Evolutionary conservation across 2,329 filamentous ascomycete species (phyloP).

Genomic region (Coniosporium uncinatum): DNA sequence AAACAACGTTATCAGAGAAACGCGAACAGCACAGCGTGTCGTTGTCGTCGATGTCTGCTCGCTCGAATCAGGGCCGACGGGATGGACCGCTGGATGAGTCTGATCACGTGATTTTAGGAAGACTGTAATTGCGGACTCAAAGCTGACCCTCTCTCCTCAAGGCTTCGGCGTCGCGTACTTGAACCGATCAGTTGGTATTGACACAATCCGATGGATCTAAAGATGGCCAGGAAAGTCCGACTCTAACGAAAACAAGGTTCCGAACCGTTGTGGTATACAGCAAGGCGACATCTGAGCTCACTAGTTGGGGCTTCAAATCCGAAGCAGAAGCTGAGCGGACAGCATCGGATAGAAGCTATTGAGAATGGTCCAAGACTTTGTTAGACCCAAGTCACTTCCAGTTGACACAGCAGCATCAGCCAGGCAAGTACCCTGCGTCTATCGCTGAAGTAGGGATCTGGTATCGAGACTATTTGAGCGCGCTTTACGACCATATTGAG

Average conservation of each 20-base stretch:
- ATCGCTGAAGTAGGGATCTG: slow-evolving; percentile 39
- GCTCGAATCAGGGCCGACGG: too few species aligned
- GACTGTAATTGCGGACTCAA: too few species aligned
- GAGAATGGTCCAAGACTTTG: slow-evolving; percentile 52
- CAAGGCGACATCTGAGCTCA: slow-evolving; percentile 25
- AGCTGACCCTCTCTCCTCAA: too few species aligned
- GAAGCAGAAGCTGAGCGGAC: slow-evolving; percentile 24
- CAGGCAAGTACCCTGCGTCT: slow-evolving; percentile 33
- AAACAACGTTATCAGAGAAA: too few species aligned
- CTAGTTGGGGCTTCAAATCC: slow-evolving; percentile 49
- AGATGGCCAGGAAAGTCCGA: slow-evolving; percentile 50
- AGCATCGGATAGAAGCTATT: slow-evolving; percentile 35
- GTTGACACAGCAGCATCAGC: slow-evolving; percentile 35
- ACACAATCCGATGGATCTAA: slow-evolving; percentile 25
- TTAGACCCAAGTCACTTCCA: slow-evolving; percentile 40
- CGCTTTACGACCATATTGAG: slow-evolving; percentile 44
- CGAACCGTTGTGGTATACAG: slow-evolving; percentile 45
- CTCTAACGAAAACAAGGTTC: slow-evolving; percentile 49
- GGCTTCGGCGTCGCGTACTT: slow-evolving; percentile 28
- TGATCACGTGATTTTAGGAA: too few species aligned
- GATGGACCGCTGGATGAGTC: too few species aligned
- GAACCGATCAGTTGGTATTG: slow-evolving; percentile 26
- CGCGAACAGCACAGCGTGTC: too few species aligned
- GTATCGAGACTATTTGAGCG: slow-evolving; percentile 41
- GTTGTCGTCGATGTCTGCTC: too few species aligned